Evolutionary conservation across 768 basidiomycete species (phyloP), one percentile per base, ranked within the genome.

Genomic region (Phaeotremella fagi): DNA sequence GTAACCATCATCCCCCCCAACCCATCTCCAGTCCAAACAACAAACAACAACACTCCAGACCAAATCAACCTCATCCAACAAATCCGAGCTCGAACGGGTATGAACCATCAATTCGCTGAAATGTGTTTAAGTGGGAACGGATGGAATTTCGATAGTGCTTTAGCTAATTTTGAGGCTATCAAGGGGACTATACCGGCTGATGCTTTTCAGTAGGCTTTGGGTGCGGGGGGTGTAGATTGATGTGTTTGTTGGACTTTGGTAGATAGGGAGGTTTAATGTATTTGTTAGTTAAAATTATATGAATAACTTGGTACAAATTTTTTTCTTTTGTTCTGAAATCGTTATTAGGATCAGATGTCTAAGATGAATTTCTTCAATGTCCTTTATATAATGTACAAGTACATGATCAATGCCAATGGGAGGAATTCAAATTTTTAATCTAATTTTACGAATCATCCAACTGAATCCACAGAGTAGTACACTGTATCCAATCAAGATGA

Each of bases 151-250:
- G 83, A 83, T 41, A 79, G 80, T 54, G 95, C 95, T 0, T 67
- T 90, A 23, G 80, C 80, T 45, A 92, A 94, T 68, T 98, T 90
- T 74, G 83, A 90, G 66, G 80, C 87, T 71, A 86, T 97, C 64
- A 72, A 70, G 55, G 71, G 69, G 28, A 57, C 60, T 18, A 70
- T 75, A 20, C 73, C 73, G 27, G 54, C 72, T 3, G 73, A 73
- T 50, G 73, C 73, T 15, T 75, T 52, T 45, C 55, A 52, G 35
- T 60, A 56, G n/a, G n/a, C n/a, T n/a, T n/a, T n/a, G n/a, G n/a
- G n/a, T n/a, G n/a, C n/a, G n/a, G n/a, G n/a, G n/a, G n/a, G n/a
- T n/a, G n/a, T n/a, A n/a, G n/a, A n/a, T n/a, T n/a, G n/a, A n/a
- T n/a, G n/a, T n/a, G n/a, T n/a, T n/a, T n/a, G n/a, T n/a, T n/a